These are phyloP conservation scores for Globisporangium parvum DNA, from an alignment of 352 stramenopile genomes.

Conservation along the genomic window DNA sequence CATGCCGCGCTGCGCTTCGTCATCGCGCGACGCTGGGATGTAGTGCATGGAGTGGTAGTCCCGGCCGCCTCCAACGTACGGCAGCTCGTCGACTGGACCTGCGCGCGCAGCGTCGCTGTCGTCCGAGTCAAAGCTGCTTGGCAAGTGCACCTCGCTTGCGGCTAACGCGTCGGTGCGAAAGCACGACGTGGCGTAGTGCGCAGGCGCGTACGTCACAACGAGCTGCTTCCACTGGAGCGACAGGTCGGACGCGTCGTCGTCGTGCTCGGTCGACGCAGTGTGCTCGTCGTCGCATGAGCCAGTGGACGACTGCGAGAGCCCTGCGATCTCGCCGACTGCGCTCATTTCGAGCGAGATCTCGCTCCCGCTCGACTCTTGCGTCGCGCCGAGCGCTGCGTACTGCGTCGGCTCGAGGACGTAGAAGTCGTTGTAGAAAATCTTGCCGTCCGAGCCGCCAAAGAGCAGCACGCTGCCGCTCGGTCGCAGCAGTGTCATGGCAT, in stretches of 20 bases:
- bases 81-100: slow-evolving; percentile 5
- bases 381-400: slow-evolving; percentile 4
- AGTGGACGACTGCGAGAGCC: slow-evolving; percentile 7
- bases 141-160: slow-evolving; percentile 10
- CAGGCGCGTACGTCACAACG: slow-evolving; percentile 26
- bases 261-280: background rate
- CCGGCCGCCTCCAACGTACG: slow-evolving; percentile 19
- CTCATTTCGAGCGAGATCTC: slow-evolving; percentile 9
- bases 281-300: slow-evolving; percentile 1
- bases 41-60: slow-evolving; percentile 80
- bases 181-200: slow-evolving; percentile 13
- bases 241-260: background rate
- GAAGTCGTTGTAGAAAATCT: slow-evolving; percentile 57
- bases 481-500: slow-evolving; percentile 49
- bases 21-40: slow-evolving; percentile 25
- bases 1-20: slow-evolving; percentile 30
- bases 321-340: slow-evolving; percentile 10
- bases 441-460: slow-evolving; percentile 56
- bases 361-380: slow-evolving; percentile 2
- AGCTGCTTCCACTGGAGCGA: slow-evolving; percentile 51
- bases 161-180: slow-evolving; percentile 6
- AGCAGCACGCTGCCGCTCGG: slow-evolving; percentile 43
- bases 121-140: slow-evolving; percentile 16
- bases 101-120: background rate
- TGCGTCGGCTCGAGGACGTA: slow-evolving; percentile 9